Conservation (phyloP, 192 early-diverging fungal species). For the Haplosporangium gracile region DNA sequence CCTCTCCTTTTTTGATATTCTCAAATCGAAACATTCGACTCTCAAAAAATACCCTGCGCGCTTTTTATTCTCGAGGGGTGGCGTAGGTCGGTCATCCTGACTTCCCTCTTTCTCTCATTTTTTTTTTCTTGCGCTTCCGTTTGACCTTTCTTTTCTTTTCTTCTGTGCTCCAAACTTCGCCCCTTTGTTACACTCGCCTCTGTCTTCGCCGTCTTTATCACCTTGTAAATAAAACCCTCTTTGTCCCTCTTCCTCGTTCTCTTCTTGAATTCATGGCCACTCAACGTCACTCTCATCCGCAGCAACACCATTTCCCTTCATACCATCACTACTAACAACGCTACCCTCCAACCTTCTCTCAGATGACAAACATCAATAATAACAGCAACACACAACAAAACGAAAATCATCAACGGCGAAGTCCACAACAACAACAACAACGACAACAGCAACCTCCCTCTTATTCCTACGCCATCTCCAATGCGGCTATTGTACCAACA, state of each 20-base stretch:
- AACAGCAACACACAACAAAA: neutral
- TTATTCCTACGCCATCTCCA: neutral
- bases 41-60: too few relatives aligned
- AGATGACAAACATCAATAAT: neutral
- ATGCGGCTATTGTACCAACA: neutral
- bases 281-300: neutral
- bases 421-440: constrained; percentile 8
- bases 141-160: neutral
- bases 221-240: neutral
- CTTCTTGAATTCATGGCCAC: neutral
- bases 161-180: neutral
- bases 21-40: neutral
- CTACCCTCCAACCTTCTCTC: neutral
- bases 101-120: neutral
- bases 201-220: neutral
- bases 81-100: neutral
- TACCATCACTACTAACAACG: neutral
- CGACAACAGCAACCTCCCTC: constrained; percentile 2
- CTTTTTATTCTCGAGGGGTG: too few relatives aligned
- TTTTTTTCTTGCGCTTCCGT: neutral
- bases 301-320: neutral
- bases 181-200: neutral
- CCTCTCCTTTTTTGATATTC: neutral
- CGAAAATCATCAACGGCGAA: neutral
- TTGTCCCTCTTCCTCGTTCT: neutral